Base-by-base conservation (phyloP, 306 rosid genomes). In the Sophora flavescens region DNA sequence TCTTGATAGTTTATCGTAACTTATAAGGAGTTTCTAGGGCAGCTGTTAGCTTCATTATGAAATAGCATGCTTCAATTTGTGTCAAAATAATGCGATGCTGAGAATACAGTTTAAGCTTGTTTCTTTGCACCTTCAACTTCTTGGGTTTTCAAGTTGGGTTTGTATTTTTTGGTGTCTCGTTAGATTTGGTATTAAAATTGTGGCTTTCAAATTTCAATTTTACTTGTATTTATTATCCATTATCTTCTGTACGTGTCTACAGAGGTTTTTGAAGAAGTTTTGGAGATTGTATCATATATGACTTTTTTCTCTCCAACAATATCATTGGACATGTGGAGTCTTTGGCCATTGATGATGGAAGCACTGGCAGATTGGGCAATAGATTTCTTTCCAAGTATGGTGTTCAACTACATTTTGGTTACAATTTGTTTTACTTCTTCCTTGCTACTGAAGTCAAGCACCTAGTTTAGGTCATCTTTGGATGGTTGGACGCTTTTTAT, bases 181-280 rank as follows among this genome's bases (percentile, higher is more conserved):
- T 79, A n/a, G 59, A 60, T 39, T 36, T 74, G 52, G 73, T 6
- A 6, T 66, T 28, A 54, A 54, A 38, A 54, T 30, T 30, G 18
- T 15, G 36, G 50, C 70, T 80, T 48, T 76, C 11, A 75, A 51
- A 48, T 69, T 75, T 74, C 38, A 68, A 41, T 68, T 79, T 67
- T 36, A 32, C 56, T 66, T 35, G n/a, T 33, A 36, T 45, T 77
- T n/a, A 33, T 61, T 62, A 1, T 63, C 26, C 51, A 47, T 62
- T 44, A 3, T 72, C 26, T 66, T 41, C 6, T 58, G 65, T 44
- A 57, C 64, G 48, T 84, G 68, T 10, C n/a, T 75, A 83, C 98
- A 94, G 98, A 94, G 97, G 97, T 94, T 71, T 94, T 90, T 86
- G 98, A 94, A 85, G 98, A 94, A 85, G 89, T 94, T 80, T 78